These are phyloP conservation scores for Bretschneidera sinensis DNA, from an alignment of 345 rosid species.

Conservation along the genomic window DNA sequence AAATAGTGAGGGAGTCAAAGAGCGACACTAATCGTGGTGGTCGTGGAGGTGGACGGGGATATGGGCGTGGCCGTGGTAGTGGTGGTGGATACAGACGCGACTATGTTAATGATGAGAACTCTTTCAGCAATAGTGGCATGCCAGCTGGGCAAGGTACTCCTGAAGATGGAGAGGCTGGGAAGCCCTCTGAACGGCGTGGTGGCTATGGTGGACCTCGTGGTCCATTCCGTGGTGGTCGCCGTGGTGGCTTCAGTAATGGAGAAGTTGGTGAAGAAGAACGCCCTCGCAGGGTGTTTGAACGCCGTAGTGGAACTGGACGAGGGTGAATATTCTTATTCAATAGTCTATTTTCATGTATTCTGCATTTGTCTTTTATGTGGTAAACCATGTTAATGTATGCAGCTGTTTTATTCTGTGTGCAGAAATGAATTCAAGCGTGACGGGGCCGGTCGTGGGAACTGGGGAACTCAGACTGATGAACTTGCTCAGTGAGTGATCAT, in stretches of 20 bases:
- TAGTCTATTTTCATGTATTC: not conserved
- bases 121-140: slow-evolving; percentile 34
- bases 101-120: slow-evolving; percentile 35
- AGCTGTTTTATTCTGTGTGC: slow-evolving; percentile 9
- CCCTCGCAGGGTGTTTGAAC: slow-evolving; percentile 56
- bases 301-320: slow-evolving; percentile 88
- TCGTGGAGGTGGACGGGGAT: slow-evolving; percentile 39
- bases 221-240: slow-evolving; percentile 60
- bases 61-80: slow-evolving; percentile 36
- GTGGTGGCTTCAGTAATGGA: slow-evolving; percentile 62
- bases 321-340: slow-evolving; percentile 44
- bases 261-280: slow-evolving; percentile 67
- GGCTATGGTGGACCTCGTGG: slow-evolving; percentile 45
- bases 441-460: slow-evolving; percentile 90
- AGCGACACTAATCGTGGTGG: slow-evolving; percentile 51
- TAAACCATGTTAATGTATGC: not conserved
- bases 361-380: not conserved
- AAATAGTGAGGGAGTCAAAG: slow-evolving; percentile 67
- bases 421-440: slow-evolving; percentile 80
- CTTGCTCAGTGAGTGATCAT: slow-evolving; percentile 50
- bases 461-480: slow-evolving; percentile 82
- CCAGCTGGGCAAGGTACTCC: slow-evolving; percentile 38
- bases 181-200: slow-evolving; percentile 39
- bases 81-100: slow-evolving; percentile 54
- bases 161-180: slow-evolving; percentile 61